These are phyloP conservation scores for Sphaerosporella brunnea DNA, from an alignment of 495 filamentous ascomycete genomes.

Conservation along the genomic window DNA sequence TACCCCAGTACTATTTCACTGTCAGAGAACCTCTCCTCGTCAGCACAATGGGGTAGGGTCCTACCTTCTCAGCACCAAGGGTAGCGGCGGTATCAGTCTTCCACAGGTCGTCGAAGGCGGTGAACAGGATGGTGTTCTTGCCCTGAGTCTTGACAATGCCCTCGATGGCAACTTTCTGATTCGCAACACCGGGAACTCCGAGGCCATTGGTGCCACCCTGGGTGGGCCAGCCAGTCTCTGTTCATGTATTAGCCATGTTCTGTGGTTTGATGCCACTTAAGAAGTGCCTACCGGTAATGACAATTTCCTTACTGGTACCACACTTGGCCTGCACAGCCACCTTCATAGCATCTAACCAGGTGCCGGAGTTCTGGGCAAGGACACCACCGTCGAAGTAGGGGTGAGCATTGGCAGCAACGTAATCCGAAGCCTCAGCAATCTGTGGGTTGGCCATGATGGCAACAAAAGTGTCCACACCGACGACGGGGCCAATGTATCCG, in stretches of 20 bases:
- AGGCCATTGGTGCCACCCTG: conserved; percentile 42
- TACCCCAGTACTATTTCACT: neutral
- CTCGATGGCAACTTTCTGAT: conserved; percentile 46
- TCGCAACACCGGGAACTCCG: conserved; percentile 43
- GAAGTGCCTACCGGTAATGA: conserved; percentile 31
- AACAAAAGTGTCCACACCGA: conserved; percentile 61
- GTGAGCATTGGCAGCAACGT: conserved; percentile 65
- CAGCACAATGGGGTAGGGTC: neutral
- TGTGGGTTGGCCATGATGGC: conserved; percentile 45
- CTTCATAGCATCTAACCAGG: conserved; percentile 39
- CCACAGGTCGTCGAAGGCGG: conserved; percentile 61
- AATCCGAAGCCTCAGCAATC: conserved; percentile 57
- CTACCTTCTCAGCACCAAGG: conserved; percentile 45
- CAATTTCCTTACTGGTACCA: conserved; percentile 37
- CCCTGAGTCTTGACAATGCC: conserved; percentile 41
- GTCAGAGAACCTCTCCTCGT: neutral
- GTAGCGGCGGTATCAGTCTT: conserved; percentile 48
- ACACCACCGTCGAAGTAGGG: conserved; percentile 60
- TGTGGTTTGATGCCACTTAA: conserved; percentile 23
- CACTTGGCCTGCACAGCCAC: conserved; percentile 36
- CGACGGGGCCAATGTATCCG: conserved; percentile 53
- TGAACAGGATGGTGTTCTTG: conserved; percentile 49
- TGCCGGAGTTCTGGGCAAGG: conserved; percentile 39
- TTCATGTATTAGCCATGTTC: conserved; percentile 28
- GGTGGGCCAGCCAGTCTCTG: conserved; percentile 73